Base-by-base conservation (phyloP, 306 rosid species). In the Acmispon strigosus region DNA sequence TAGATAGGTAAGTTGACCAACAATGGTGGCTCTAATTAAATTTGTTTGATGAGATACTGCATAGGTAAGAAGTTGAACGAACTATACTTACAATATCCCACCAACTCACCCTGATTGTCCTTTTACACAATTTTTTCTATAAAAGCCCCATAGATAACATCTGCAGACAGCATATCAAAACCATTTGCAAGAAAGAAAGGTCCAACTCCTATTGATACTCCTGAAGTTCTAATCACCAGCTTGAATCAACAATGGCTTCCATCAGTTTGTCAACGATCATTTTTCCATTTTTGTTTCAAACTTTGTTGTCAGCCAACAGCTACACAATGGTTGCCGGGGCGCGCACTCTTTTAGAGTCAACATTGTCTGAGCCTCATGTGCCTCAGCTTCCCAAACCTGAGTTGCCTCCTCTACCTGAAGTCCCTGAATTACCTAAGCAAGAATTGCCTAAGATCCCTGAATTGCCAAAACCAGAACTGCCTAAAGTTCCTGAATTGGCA, bases 271-370 rank as follows among this genome's bases (percentile, higher is more conserved):
- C 62, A 49, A 17, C 54, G 24, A 15, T 60, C 8, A 8, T 60
- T 41, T 32, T 69, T 4, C 27, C 71, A 39, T 19, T 74, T 17
- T 0, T 78, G 36, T 54, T 78, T 17, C 13, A 66, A 8, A 70
- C 55, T 11, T 24, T 62, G 14, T 20, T 57, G 3, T 29, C 70
- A 34, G 22, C 75, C 50, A 61, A 10, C 53, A 70, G 24, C 24
- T 15, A 32, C 62, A 57, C 60, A 13, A 24, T 60, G 24, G 65
- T 62, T 36, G 50, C 48, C 0, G 84, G 70, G 27, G 76, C 84
- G 4, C 81, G 81, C 24, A 16, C 37, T 70, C 86, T 79, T 32
- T 20, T 45, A 12, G 66, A 83, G 44, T 20, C 51, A 69, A n/a
- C n/a, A n/a, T n/a, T n/a, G n/a, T 34, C 60, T 29, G 29, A 39